phyloP scores from a whole-genome alignment of 495 filamentous ascomycete species.

The Hypomontagnella monticulosa region DNA sequence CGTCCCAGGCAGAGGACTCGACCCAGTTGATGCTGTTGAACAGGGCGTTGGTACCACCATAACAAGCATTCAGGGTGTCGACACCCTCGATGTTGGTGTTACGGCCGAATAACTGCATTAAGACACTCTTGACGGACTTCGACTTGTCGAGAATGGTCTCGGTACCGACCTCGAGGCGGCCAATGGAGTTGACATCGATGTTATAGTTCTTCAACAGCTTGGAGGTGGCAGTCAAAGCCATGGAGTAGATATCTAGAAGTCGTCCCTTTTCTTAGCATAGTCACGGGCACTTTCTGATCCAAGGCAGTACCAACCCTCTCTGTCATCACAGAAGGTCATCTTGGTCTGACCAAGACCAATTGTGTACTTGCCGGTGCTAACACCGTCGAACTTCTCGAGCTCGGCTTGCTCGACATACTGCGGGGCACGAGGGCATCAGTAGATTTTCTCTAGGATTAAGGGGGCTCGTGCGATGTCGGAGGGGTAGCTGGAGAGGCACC shows the following conservation, averaged over 20 bases:
- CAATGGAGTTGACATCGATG: constrained; percentile 88
- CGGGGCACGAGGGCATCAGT: constrained; percentile 43
- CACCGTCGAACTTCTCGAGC: constrained; percentile 98
- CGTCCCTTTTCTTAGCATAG: constrained; percentile 25
- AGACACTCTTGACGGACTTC: constrained; percentile 99
- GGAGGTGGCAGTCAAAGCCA: constrained; percentile 87
- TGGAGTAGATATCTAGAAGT: constrained; percentile 91
- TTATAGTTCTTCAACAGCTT: constrained; percentile 92
- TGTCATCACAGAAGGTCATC: constrained; percentile 99
- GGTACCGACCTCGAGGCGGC: constrained; percentile 95
- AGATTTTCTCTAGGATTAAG: constrained; percentile 8
- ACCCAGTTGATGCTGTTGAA: constrained; percentile 99
- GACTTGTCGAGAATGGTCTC: constrained; percentile 99
- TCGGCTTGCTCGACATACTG: constrained; percentile 97
- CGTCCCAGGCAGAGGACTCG: constrained; percentile 98
- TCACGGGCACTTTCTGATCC: constrained; percentile 13
- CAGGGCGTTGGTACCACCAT: constrained; percentile 96
- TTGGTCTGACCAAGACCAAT: constrained; percentile 99
- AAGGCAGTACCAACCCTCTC: constrained; percentile 77
- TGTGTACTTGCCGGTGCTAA: constrained; percentile 93
- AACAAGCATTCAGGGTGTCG: constrained; percentile 97
- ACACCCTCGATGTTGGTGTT: constrained; percentile 95
- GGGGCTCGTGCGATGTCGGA: constrained; percentile 12
- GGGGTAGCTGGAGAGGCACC: constrained; percentile 1
- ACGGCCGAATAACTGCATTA: constrained; percentile 94